These are phyloP conservation scores for Warburgia ugandensis DNA, from an alignment of 164 flowering plant species.

Conservation along the genomic window DNA sequence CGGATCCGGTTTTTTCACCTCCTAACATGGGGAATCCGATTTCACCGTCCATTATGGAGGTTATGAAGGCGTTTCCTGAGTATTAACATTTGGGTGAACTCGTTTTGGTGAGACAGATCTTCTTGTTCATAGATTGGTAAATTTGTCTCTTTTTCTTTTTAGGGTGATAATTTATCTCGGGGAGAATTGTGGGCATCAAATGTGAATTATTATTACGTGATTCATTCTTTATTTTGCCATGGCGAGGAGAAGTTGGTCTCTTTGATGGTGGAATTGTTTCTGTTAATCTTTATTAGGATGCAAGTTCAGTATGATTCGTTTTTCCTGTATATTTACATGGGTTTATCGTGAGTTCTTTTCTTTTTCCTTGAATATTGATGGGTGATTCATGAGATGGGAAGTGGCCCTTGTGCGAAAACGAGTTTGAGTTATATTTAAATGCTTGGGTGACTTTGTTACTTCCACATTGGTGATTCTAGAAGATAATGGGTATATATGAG, in stretches of 20 bases:
- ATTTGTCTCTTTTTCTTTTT: not conserved
- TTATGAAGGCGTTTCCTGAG: slow-evolving; percentile 22
- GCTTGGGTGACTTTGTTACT: too few species aligned
- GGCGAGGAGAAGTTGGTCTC: not conserved
- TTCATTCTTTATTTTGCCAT: not conserved
- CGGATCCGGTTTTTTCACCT: slow-evolving; percentile 17
- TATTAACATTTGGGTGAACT: slow-evolving; percentile 1
- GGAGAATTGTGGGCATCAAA: not conserved
- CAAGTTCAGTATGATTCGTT: not conserved
- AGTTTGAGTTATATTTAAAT: too few species aligned
- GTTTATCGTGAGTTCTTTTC: not conserved
- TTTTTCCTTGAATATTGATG: not conserved
- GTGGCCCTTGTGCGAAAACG: too few species aligned
- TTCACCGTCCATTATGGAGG: slow-evolving; percentile 24
- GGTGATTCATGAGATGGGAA: not conserved
- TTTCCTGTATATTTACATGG: too few species aligned
- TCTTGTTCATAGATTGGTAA: not conserved
- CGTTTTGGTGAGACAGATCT: not conserved
- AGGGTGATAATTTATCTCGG: not conserved
- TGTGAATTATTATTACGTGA: slow-evolving; percentile 2
- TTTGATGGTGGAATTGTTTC: not conserved
- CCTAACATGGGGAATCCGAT: slow-evolving; percentile 15
- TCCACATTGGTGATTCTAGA: too few species aligned
- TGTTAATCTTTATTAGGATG: not conserved
- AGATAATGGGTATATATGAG: too few species aligned